Base-by-base conservation (phyloP, 805 yeast genomes). In the Wickerhamiella spandovensis region DNA sequence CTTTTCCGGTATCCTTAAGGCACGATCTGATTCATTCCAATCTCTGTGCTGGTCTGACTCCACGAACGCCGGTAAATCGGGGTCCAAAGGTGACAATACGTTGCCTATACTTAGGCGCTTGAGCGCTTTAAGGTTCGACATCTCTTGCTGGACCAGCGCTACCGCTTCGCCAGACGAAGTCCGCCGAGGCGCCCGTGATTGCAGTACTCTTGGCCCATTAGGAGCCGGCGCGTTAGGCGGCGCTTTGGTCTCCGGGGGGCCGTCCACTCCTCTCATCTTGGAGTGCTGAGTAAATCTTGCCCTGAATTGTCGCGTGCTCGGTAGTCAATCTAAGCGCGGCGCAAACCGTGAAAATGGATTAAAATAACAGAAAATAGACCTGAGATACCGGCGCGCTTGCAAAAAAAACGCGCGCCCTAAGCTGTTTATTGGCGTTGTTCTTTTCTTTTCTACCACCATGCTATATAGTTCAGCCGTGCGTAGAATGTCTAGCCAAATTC, bases 81-180 rank as follows among this genome's bases (percentile, higher is more conserved):
- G 73, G 51, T 70, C 74, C 42, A 61, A 55, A 17, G 69, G 58
- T 18, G 64, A 53, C 22, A 48, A 30, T 28, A 65, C 49, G 15
- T 69, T 63, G 44, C 70, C 70, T 6, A 70, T 56, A 7, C 71
- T 66, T 15, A 70, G 62, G 22, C 74, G 64, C 48, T 69, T 69
- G 42, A 70, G 59, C 10, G 68, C 62, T 53, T 70, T 70, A 32
- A 70, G 61, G 44, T 64, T 65, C 50, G 60, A 59, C 62, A 70
- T 60, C 55, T 70, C 74, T 55, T 68, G 72, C 48, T 67, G 69
- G 21, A 69, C 71, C 17, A 67, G 60, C 28, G 67, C 61, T 24
- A 54, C 55, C 35, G 65, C 58, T 22, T 61, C 58, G 20, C 58
- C 60, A 21, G 51, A 44, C 7, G 45, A 43, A 4, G 45, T 21